Base-by-base conservation (phyloP, 208 protist genomes). In the Sergeia podlipaevii region DNA sequence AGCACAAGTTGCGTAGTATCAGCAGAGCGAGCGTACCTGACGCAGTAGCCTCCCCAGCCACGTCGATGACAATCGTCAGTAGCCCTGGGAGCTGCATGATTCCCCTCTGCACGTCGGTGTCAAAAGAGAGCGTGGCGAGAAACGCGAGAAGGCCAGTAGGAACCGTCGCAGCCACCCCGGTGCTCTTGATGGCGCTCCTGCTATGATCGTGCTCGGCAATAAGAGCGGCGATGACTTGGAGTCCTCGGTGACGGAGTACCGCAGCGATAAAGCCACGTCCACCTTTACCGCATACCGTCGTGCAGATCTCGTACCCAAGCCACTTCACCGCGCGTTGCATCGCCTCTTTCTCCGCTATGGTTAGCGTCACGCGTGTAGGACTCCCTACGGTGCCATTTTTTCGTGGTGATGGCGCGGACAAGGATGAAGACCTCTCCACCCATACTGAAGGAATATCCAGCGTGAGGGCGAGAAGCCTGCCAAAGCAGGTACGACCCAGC, bases 1-100 rank as follows among this genome's bases (percentile, higher is more conserved):
- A 94, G 63, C 80, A 90, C 26, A 91, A 38, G 45, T 94, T 91
- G 13, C 87, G 87, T 18, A 94, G 39, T 0, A 55, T 59, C 10
- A 94, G 65, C 28, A 91, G 52, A 6, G 87, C 70, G 15, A 94
- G 55, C 18, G 79, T 83, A 23, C 74, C 69, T 6, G 47, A 41
- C 18, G 18, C 24, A 7, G 29, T 51, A 2, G 54, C 54, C 10
- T 61, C 53, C 11, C 56, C 69, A 7, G 85, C 77, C 13, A 70
- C 20, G 43, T 89, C 85, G 30, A 86, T 29, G n/a, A 93, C 29
- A 1, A 86, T 73, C 8, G 69, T 82, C 56, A 93, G 74, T 1
- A 88, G 57, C 42, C 75, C 64, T 0, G 30, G 21, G 15, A 64
- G 49, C 15, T 63, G 64, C 2, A 82, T 62, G 15, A 90, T 45